Conservation (phyloP, 305 asterid genomes). For the Rubia peregrina region DNA sequence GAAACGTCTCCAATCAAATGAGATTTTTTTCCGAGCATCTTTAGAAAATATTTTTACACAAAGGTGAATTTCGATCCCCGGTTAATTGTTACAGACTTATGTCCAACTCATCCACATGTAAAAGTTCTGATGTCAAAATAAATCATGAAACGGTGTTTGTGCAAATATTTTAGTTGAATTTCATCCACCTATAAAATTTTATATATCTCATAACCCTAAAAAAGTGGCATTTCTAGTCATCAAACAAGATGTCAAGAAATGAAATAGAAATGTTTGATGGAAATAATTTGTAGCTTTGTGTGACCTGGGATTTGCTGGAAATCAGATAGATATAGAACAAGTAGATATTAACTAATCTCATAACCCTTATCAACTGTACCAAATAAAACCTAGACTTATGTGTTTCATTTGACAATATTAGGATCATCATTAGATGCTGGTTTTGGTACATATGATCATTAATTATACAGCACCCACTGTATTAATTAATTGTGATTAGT, state of each 20-base stretch:
- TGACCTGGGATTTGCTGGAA: not conserved
- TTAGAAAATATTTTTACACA: no score
- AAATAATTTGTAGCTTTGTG: not conserved
- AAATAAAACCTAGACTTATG: conserved; percentile 15
- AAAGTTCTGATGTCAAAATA: no score
- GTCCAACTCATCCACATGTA: no score
- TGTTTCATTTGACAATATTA: not conserved
- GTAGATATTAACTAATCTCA: not conserved
- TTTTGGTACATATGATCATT: not conserved
- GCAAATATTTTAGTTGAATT: no score
- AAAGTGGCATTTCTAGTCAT: no score
- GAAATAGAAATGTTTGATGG: not conserved
- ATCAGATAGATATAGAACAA: not conserved
- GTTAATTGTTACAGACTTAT: no score
- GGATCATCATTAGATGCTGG: conserved; percentile 9
- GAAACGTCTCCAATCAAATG: no score
- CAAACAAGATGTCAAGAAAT: not conserved
- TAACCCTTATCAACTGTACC: not conserved
- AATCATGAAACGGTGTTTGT: no score
- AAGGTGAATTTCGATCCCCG: no score
- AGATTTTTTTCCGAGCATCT: no score
- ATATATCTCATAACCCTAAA: no score
- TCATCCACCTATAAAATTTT: no score
- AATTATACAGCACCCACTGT: not conserved
- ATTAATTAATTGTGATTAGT: not conserved